Evolutionary conservation across 108 stramenopile genomes (phyloP), one percentile per base, ranked within the genome.

Genomic region (Seminavis robusta): DNA sequence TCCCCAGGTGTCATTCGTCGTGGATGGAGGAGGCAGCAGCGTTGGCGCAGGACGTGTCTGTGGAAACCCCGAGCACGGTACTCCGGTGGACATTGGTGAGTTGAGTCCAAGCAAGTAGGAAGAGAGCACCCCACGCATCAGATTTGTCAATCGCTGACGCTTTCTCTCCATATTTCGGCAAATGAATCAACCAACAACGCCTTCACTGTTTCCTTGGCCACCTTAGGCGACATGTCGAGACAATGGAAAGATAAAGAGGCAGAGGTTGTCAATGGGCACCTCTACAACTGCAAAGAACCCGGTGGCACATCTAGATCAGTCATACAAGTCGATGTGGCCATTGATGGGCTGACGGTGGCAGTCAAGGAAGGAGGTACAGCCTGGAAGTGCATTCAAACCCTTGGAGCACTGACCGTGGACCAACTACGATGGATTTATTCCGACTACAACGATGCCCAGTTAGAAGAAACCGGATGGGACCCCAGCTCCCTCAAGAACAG

Each of bases 401-500:
- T 68, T 17, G 59, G 45, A 5, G 67, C 59, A 0, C 43, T 68
- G 15, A 68, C 59, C 25, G 52, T 46, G 27, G 67, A 68, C 36
- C 67, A 68, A 52, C 67, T 68, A 10, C 67, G 67, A 1, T 68
- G 67, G 67, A 62, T 68, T 1, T 68, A 50, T 31, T 55, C 52
- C 40, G 61, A 45, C 52, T 68, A 55, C 36, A 54, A n/a, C 33
- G 59, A 60, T 13, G 26, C 8, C n/a, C 31, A 68, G 19, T 38
- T 68, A 33, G 47, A 52, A 29, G 39, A 46, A 20, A 52, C 52
- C 37, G 67, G 67, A 5, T 68, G 67, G 67, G 59, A 61, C 20
- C 51, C 56, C 8, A n/a, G 17, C 4, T 49, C 29, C n/a, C 21
- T 66, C n/a, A 9, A 13, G 1, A 55, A 55, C 31, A 52, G 19